Evolutionary conservation across 169 alveolate species (phyloP).

Genomic region (Babesia bigemina): DNA sequence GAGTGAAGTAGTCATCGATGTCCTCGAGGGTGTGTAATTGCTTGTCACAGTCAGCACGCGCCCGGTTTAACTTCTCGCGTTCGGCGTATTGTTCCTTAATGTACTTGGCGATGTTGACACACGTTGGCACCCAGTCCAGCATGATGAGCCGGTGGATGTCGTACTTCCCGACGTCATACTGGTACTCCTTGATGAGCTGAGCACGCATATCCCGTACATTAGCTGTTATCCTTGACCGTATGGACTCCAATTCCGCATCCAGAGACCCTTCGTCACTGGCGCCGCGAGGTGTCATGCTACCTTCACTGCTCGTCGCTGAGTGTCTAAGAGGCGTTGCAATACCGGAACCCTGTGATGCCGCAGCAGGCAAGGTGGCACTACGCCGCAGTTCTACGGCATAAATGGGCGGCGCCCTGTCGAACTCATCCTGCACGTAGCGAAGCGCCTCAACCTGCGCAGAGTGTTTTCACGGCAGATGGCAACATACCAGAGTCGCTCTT

Average conservation of each 20-base stretch:
- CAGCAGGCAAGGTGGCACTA: background rate
- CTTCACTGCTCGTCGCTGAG: background rate
- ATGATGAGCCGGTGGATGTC: constrained; percentile 11
- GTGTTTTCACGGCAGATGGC: background rate
- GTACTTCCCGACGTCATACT: constrained; percentile 4
- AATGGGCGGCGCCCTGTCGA: constrained; percentile 43
- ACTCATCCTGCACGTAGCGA: background rate
- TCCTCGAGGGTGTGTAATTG: background rate
- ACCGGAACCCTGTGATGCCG: no score
- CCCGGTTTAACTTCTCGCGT: background rate
- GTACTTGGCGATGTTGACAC: constrained; percentile 1
- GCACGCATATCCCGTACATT: background rate
- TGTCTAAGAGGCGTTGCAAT: no score
- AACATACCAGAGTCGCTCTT: constrained; percentile 41
- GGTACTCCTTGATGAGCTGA: constrained; percentile 7
- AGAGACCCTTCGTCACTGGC: background rate
- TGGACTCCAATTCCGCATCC: background rate
- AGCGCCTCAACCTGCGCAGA: constrained; percentile 43
- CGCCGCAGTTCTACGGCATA: constrained; percentile 1
- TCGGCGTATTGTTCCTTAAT: constrained; percentile 18
- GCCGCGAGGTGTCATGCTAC: background rate
- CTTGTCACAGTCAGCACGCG: background rate
- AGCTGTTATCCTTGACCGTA: background rate
- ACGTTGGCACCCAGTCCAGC: constrained; percentile 25
- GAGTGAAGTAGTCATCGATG: constrained; percentile 6